Percentiles rank a stretch among this genome's conserved stretches.
These are phyloP conservation scores for Trichoderma aggressivum DNA, from an alignment of 2,329 filamentous ascomycete species.

Conservation along the genomic window DNA sequence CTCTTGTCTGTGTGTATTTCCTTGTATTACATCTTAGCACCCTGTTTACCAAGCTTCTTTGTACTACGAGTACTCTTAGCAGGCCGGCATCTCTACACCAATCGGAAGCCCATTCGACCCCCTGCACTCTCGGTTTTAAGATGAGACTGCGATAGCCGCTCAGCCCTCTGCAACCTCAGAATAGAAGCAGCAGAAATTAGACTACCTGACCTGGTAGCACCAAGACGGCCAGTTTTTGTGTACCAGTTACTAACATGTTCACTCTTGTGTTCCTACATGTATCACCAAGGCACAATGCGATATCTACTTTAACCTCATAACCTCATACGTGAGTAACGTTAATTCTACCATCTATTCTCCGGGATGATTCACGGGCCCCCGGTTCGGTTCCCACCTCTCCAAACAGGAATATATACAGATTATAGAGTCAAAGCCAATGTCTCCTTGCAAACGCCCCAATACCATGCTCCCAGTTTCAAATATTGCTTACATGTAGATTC, in stretches of 20 bases:
- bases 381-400: neutral
- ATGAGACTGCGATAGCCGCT: conserved; percentile 14
- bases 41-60: neutral
- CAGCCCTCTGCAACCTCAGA: neutral
- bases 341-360: neutral
- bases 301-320: neutral
- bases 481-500: neutral
- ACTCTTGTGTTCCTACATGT: neutral
- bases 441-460: neutral
- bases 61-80: neutral
- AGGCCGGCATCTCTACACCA: neutral
- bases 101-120: conserved; percentile 2
- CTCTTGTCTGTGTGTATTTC: neutral
- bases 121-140: conserved; percentile 7
- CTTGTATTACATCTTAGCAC: neutral
- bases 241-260: neutral
- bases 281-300: neutral
- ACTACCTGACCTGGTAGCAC: neutral
- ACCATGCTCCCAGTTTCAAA: conserved; percentile 2
- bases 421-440: neutral
- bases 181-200: conserved; percentile 1
- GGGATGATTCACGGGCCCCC: neutral
- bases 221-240: neutral
- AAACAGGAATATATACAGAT: neutral
- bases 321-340: neutral